Conservation (phyloP, 2,329 filamentous ascomycete species). For the Verticillium nonalfalfae region DNA sequence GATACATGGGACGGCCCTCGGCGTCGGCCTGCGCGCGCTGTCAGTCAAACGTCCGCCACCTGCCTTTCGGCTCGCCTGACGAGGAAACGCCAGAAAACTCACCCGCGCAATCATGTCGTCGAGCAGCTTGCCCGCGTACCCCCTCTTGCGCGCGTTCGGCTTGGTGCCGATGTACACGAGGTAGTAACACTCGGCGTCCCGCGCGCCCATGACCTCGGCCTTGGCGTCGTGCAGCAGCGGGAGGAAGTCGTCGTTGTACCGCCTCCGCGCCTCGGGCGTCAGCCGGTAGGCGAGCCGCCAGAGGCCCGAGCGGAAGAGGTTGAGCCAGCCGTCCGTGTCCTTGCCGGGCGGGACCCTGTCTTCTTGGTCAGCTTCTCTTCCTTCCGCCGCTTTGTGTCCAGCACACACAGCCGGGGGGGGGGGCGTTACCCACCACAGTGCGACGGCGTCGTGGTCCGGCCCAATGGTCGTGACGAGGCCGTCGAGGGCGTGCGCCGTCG, state of each 20-base stretch:
- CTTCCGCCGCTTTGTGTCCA: not conserved
- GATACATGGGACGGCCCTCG: constrained; percentile 63
- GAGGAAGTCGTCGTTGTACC: constrained; percentile 73
- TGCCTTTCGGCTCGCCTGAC: too few species aligned
- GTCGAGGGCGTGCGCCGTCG: constrained; percentile 67
- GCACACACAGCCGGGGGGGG: not conserved
- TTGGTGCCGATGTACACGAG: constrained; percentile 79
- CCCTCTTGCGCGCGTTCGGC: constrained; percentile 61
- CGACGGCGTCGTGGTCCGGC: constrained; percentile 69
- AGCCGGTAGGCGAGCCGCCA: constrained; percentile 74
- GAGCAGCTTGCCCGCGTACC: constrained; percentile 67
- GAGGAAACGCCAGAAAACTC: constrained; percentile 16
- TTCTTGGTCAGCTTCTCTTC: not conserved
- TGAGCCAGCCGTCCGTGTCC: constrained; percentile 67
- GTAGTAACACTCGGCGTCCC: constrained; percentile 68
- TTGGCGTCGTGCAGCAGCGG: constrained; percentile 71
- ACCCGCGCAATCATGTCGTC: constrained; percentile 61
- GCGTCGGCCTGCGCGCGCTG: constrained; percentile 50
- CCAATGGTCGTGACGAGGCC: constrained; percentile 71
- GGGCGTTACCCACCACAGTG: constrained; percentile 59
- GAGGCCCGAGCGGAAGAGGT: constrained; percentile 66
- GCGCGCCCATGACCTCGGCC: constrained; percentile 57
- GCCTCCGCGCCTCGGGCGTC: constrained; percentile 61
- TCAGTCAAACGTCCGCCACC: not conserved
- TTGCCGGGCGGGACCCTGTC: constrained; percentile 68